phyloP scores from a whole-genome alignment of 2,329 filamentous ascomycete genomes.

The Hypomyces rosellus region DNA sequence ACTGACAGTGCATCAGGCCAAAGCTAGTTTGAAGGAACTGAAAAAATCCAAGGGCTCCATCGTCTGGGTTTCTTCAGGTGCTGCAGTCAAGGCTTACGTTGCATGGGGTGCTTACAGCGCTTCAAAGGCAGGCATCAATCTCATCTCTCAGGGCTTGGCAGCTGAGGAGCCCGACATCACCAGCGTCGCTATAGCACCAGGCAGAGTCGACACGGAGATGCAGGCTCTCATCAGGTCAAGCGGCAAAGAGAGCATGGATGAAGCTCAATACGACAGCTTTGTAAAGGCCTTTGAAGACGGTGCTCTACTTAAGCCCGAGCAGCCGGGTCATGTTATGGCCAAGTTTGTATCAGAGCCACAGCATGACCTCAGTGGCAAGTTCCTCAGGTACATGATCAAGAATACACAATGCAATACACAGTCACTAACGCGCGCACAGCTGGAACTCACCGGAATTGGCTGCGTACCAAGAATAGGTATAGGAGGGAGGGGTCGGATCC shows the following conservation, averaged over 20 bases:
- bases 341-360: constrained; percentile 62
- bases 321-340: constrained; percentile 81
- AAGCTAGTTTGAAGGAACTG: constrained; percentile 63
- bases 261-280: constrained; percentile 60
- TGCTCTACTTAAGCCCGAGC: constrained; percentile 69
- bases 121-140: constrained; percentile 78
- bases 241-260: constrained; percentile 43
- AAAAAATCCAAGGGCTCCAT: constrained; percentile 64
- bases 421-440: constrained; percentile 17
- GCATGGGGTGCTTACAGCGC: constrained; percentile 79
- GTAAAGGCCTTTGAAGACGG: constrained; percentile 62
- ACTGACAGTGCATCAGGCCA: constrained; percentile 45
- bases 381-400: constrained; percentile 51
- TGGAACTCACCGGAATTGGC: constrained; percentile 42
- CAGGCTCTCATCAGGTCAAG: constrained; percentile 70
- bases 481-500: not conserved
- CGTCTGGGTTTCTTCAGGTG: constrained; percentile 75
- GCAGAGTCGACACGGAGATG: constrained; percentile 85
- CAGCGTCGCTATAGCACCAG: constrained; percentile 67
- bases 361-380: constrained; percentile 66
- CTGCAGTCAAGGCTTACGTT: constrained; percentile 57
- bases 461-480: constrained; percentile 41
- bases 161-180: constrained; percentile 73
- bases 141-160: constrained; percentile 65
- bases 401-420: not conserved